Evolutionary conservation across 2,329 filamentous ascomycete species (phyloP), one percentile per base, ranked within the genome.

Genomic region (Clonostachys chloroleuca): DNA sequence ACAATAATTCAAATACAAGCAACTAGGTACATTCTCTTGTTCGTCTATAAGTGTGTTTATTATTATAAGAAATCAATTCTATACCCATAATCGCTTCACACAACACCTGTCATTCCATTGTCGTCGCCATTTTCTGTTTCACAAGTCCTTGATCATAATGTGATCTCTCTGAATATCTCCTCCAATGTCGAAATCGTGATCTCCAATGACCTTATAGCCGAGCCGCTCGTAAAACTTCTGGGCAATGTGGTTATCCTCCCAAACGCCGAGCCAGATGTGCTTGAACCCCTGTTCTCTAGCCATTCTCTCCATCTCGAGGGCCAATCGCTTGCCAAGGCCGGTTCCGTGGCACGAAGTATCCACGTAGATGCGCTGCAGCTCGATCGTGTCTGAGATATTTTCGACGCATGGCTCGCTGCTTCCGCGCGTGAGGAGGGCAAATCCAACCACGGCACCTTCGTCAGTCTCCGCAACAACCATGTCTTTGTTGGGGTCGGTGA

Each of bases 191-290:
- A 75, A 75, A 9, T 67, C 63, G 50, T 74, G 70, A 10, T 57
- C 36, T 1, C 73, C 73, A 1, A 72, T 62, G 18, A 53, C 54
- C 14, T 47, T 49, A 47, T 68, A 76, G 0, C 72, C 73, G 53
- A 64, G 61, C 53, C 60, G 66, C 48, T 59, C 59, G 53, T 76
- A 76, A 5, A 68, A 58, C 34, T 48, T 60, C 20, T 63, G 59
- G 1, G 71, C 70, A 33, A 54, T 61, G 2, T 46, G 35, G 45
- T 74, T 75, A 51, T 73, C 67, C 44, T 75, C 68, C 72, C 72
- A 75, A 10, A 75, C 72, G 0, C 72, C 72, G 10, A 75, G 54
- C 71, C 72, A 76, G 16, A 75, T 57, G 24, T 66, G 57, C 43
- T 53, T 57, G 34, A 65, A 72, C 0, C 65, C 70, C 30, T 65